A percentile compares a stretch with the other conserved stretches of the same genome.
Evolutionary conservation across 257 asterid species (phyloP).

Genomic region (Solanum habrochaites): DNA sequence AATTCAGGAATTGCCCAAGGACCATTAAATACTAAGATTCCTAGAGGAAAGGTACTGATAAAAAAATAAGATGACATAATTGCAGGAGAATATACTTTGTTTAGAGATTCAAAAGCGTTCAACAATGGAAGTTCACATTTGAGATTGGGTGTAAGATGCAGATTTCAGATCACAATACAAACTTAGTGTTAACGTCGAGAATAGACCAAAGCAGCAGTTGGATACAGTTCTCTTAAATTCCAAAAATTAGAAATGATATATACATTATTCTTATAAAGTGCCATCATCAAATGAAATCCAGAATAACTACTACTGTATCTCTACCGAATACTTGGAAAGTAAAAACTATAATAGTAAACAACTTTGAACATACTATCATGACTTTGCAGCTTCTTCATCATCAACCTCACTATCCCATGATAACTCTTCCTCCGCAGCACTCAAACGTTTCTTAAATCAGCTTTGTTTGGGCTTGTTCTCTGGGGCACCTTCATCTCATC

Average conservation of each 20-base stretch:
- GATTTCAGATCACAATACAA: background rate
- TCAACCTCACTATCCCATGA: slow-evolving; percentile 76
- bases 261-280: background rate
- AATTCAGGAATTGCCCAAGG: background rate
- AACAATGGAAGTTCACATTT: background rate
- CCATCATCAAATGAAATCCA: background rate
- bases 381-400: slow-evolving; percentile 23
- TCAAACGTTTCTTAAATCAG: slow-evolving; percentile 33
- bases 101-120: background rate
- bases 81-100: background rate
- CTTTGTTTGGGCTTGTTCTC: slow-evolving; percentile 4
- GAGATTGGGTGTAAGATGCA: background rate
- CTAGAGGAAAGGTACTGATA: background rate
- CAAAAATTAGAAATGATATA: background rate
- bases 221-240: background rate
- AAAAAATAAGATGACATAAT: background rate
- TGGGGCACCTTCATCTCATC: slow-evolving; percentile 35
- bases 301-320: background rate
- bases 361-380: slow-evolving; percentile 11
- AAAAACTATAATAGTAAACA: background rate
- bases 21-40: background rate
- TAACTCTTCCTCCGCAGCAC: slow-evolving; percentile 50
- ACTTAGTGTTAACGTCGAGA: background rate
- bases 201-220: background rate
- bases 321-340: background rate